Evolutionary conservation across 371 early-diverging fungal genomes (phyloP), one percentile per base, ranked within the genome.

Genomic region (Cokeromyces recurvatus): DNA sequence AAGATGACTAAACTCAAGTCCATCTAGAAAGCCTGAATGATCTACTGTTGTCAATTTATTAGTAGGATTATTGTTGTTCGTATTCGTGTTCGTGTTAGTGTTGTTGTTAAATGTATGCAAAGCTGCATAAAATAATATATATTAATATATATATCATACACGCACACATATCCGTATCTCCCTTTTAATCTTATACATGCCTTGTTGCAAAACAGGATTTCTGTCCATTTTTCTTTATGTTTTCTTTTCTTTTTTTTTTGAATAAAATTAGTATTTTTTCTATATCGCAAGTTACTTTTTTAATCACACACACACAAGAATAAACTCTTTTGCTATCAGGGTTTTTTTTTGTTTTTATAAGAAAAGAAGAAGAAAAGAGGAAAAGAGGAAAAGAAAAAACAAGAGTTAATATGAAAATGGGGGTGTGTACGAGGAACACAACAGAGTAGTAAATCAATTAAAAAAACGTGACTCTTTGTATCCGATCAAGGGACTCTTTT

Each of bases 161-260:
- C n/a, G n/a, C n/a, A n/a, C n/a, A n/a, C n/a, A n/a, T n/a, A n/a
- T n/a, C n/a, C n/a, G n/a, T n/a, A n/a, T n/a, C n/a, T n/a, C n/a
- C n/a, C n/a, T n/a, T n/a, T n/a, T n/a, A n/a, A n/a, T n/a, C n/a
- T n/a, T 9, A 31, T 43, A 51, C 51, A 43, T 51, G 51, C 51
- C 51, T 51, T 51, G 51, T 44, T n/a, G n/a, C n/a, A 51, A 38
- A 36, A 51, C 51, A 29, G 44, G 43, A 48, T 48, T 48, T 43
- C 48, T 54, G 22, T 48, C 55, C 48, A 48, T 54, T 43, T 54
- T 53, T 43, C n/a, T n/a, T n/a, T n/a, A 31, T 47, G 15, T 40
- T 32, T 32, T 22, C 15, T 38, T 17, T 2, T 11, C 9, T 19
- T 32, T 20, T 27, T 35, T 39, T 10, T 46, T n/a, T n/a, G n/a